Conservation (phyloP, 805 yeast species). For the Debaryomyces castellii region DNA sequence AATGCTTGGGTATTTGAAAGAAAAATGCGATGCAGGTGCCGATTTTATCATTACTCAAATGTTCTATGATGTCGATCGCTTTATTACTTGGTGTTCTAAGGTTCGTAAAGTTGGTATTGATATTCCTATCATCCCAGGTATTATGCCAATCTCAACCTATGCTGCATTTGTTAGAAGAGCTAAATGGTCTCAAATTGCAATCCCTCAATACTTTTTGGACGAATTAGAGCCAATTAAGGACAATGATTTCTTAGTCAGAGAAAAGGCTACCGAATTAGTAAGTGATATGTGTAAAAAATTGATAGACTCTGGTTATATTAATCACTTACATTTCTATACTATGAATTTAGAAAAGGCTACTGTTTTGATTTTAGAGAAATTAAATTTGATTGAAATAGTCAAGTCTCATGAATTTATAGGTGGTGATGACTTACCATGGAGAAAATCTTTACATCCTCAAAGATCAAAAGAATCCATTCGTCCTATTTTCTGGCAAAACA, state of each 20-base stretch:
- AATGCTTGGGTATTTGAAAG: slow-evolving; percentile 63
- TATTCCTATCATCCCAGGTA: slow-evolving; percentile 93
- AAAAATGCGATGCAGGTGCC: slow-evolving; percentile 93
- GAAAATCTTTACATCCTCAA: slow-evolving; percentile 80
- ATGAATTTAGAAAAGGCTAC: slow-evolving; percentile 96
- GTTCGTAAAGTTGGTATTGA: slow-evolving; percentile 71
- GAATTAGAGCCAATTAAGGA: slow-evolving; percentile 80
- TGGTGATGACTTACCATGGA: slow-evolving; percentile 70
- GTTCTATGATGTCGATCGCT: slow-evolving; percentile 91
- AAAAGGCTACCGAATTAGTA: slow-evolving; percentile 77
- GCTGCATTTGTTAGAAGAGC: slow-evolving; percentile 92
- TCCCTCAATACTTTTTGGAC: slow-evolving; percentile 73
- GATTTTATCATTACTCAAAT: slow-evolving; percentile 92
- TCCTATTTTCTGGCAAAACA: slow-evolving; percentile 95
- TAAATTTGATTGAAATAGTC: slow-evolving; percentile 54
- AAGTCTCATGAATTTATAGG: slow-evolving; percentile 40
- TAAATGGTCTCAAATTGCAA: slow-evolving; percentile 82
- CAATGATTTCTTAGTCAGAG: slow-evolving; percentile 86
- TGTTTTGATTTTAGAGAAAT: slow-evolving; percentile 77
- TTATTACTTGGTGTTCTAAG: slow-evolving; percentile 75
- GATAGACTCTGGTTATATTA: slow-evolving; percentile 67
- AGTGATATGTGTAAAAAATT: slow-evolving; percentile 79
- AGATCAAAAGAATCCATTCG: slow-evolving; percentile 80
- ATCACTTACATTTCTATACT: slow-evolving; percentile 92
- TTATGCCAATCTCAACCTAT: slow-evolving; percentile 98